Evolutionary conservation across 1,284 basidiomycete species (phyloP).

Genomic region (Moniliophthora roreri): DNA sequence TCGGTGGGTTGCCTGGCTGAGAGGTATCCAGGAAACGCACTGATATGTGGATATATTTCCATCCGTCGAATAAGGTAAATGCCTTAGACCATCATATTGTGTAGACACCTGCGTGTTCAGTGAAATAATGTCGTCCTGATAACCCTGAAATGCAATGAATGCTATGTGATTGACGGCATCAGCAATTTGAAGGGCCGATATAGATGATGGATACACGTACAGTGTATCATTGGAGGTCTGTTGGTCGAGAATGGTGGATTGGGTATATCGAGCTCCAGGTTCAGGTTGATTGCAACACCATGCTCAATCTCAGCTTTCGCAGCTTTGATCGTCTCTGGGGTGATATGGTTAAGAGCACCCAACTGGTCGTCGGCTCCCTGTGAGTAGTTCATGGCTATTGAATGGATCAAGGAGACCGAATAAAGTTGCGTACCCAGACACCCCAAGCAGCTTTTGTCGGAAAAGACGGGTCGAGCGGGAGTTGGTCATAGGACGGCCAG

Average conservation of each 20-base stretch:
- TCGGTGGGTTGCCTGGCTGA: background rate
- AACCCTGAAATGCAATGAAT: conserved; percentile 8
- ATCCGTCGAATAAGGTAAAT: conserved; percentile 16
- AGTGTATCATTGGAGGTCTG: conserved; percentile 7
- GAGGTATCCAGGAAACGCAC: background rate
- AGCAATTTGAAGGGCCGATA: too few species aligned
- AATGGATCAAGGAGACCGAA: background rate
- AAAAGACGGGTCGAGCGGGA: background rate
- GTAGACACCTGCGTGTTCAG: conserved; percentile 17
- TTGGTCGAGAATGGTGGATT: conserved; percentile 5
- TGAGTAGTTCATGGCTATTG: background rate
- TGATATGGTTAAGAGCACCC: conserved; percentile 16
- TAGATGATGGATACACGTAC: background rate
- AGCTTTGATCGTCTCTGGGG: conserved; percentile 9
- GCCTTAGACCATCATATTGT: conserved; percentile 15
- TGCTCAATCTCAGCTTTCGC: conserved; percentile 11
- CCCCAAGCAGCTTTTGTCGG: conserved; percentile 6
- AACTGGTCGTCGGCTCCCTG: conserved; percentile 14
- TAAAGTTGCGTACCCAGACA: conserved; percentile 10
- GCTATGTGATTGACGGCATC: background rate
- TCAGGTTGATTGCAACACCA: conserved; percentile 14
- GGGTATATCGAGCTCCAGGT: conserved; percentile 10
- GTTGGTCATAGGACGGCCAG: background rate
- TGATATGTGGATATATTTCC: conserved; percentile 1
- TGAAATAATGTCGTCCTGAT: conserved; percentile 14